Evolutionary conservation across 1,284 basidiomycete species (phyloP), one percentile per base, ranked within the genome.

Genomic region (Phellinidium pouzarii): DNA sequence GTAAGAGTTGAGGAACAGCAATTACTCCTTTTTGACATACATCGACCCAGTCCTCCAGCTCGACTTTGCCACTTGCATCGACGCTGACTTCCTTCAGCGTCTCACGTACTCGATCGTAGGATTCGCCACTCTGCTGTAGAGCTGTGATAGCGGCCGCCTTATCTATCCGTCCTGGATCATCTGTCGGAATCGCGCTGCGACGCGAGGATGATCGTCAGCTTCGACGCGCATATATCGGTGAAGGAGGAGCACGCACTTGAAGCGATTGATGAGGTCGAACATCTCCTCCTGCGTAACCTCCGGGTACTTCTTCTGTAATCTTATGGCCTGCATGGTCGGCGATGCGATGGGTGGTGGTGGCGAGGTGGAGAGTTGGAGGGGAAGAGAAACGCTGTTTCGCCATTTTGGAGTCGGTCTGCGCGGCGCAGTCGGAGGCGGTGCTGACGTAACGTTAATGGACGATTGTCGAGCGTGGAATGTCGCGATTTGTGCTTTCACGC

Each of bases 31-130:
- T 43, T 49, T 48, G 20, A 58, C 81, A 55, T 62, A 91, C 90
- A 77, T 95, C 93, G 45, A 99, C 94, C 84, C 94, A 99, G 68
- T 99, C 95, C 61, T 99, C 96, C 54, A 99, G 74, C 71, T 98
- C 96, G 55, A 99, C 86, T 65, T 94, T 91, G 34, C 96, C 96
- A 61, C 88, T 92, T 5, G 95, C 87, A 66, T 99, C 95, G 41
- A 98, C 82, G 59, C 87, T 88, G 65, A 98, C 94, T 60, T 87
- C 80, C 73, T 99, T 99, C 66, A 99, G 76, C 0, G 94, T 97
- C 69, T 91, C 87, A 60, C 90, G 76, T 4, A 87, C 93, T 52
- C 83, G 77, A 73, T 97, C 94, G 64, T 96, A 96, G n/a, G 89
- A 90, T 64, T 93, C 82, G 52, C 91, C 91, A 27, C 77, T 79